Conservation (phyloP, 257 asterid species). For the Scutellaria galericulata region DNA sequence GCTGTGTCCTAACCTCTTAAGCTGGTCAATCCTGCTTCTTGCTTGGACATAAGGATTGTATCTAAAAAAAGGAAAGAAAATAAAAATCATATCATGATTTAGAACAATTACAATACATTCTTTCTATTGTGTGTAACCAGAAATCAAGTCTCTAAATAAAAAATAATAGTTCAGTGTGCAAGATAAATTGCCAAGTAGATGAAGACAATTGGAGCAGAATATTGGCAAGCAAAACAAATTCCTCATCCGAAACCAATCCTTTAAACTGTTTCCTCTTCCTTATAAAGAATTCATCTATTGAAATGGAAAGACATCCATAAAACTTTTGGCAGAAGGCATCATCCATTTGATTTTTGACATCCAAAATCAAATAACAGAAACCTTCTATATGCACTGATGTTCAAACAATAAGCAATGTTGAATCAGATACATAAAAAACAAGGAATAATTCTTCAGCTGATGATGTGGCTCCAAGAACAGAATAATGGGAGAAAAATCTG, state of each 20-base stretch:
- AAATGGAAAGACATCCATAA: not conserved
- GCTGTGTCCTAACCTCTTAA: slow-evolving; percentile 96
- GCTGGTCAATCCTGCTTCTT: slow-evolving; percentile 94
- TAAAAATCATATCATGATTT: slow-evolving; percentile 12
- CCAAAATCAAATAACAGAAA: not conserved
- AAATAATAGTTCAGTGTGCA: not conserved
- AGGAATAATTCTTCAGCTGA: not conserved
- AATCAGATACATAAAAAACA: not conserved
- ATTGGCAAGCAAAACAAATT: not conserved
- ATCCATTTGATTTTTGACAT: not conserved
- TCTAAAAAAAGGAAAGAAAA: slow-evolving; percentile 44
- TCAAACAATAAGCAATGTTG: not conserved
- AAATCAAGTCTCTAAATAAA: slow-evolving; percentile 1
- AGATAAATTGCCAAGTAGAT: not conserved
- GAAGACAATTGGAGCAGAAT: not conserved
- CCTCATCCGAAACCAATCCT: slow-evolving; percentile 7
- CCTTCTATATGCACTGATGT: not conserved
- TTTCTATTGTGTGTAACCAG: not conserved
- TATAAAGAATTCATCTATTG: not conserved
- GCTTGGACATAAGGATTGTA: slow-evolving; percentile 99
- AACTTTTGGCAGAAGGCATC: not conserved
- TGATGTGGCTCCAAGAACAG: not conserved
- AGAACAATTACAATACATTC: not conserved
- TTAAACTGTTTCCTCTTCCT: not conserved
- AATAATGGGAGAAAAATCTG: not conserved